These are phyloP conservation scores for Diplogelasinospora grovesii DNA, from an alignment of 495 filamentous ascomycete species.

Conservation along the genomic window DNA sequence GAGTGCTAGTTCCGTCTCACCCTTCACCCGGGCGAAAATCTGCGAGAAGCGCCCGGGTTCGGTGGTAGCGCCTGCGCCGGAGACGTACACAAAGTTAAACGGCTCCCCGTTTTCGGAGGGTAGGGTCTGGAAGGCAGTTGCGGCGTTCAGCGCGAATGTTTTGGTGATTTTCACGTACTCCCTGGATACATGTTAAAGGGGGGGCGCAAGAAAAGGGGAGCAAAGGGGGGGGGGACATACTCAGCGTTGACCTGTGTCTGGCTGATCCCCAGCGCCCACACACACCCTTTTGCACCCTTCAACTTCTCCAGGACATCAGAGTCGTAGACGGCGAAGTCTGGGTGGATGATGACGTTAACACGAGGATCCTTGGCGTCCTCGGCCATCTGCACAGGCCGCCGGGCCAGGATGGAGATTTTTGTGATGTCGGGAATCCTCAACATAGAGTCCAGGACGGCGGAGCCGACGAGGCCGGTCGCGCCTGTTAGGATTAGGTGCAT, in stretches of 20 bases:
- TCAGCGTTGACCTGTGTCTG: conserved; percentile 51
- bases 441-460: conserved; percentile 56
- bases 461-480: conserved; percentile 67
- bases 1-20: conserved; percentile 52
- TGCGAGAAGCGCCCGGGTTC: conserved; percentile 46
- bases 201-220: neutral
- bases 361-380: conserved; percentile 51
- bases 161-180: conserved; percentile 63
- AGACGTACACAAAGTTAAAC: conserved; percentile 66
- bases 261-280: conserved; percentile 65
- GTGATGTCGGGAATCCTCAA: conserved; percentile 49
- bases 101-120: conserved; percentile 26
- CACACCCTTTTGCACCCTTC: conserved; percentile 55
- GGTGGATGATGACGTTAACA: conserved; percentile 58
- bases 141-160: conserved; percentile 55
- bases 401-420: conserved; percentile 59
- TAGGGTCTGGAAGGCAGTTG: conserved; percentile 52
- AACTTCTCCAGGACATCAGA: conserved; percentile 50
- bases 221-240: conserved; percentile 33
- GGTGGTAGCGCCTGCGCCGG: conserved; percentile 49
- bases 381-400: conserved; percentile 57
- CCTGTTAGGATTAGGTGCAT: conserved; percentile 75
- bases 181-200: conserved; percentile 26
- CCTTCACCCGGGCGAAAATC: conserved; percentile 56
- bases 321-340: conserved; percentile 55